These are phyloP conservation scores for thale cress (Arabidopsis thaliana) DNA, from an alignment of 345 rosid genomes.

Conservation along the genomic window TAIR10.1 NC_003070.9:5043001-5043500, in stretches of 20 bases:
- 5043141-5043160: slow-evolving; percentile 79
- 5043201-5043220: slow-evolving; percentile 78
- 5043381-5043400: slow-evolving; percentile 61
- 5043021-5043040: not conserved
- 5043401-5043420: slow-evolving; percentile 58
- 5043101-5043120: slow-evolving; percentile 93
- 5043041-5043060: not conserved
- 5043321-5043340: slow-evolving; percentile 50
- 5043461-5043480: slow-evolving; percentile 69
- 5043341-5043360: slow-evolving; percentile 53
- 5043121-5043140: slow-evolving; percentile 68
- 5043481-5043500: slow-evolving; percentile 57
- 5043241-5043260: slow-evolving; percentile 60
- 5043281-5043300: slow-evolving; percentile 73
- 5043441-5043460: slow-evolving; percentile 55
- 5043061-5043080: slow-evolving; percentile 47
- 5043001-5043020: slow-evolving; percentile 40
- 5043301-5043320: slow-evolving; percentile 72
- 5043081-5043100: slow-evolving; percentile 76
- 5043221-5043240: slow-evolving; percentile 66
- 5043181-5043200: slow-evolving; percentile 77
- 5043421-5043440: slow-evolving; percentile 53
- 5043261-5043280: slow-evolving; percentile 68
- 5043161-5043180: slow-evolving; percentile 90
- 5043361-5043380: slow-evolving; percentile 65